Conservation (phyloP, 225 moss, liverwort and hornwort species). For the Climacium dendroides region DNA sequence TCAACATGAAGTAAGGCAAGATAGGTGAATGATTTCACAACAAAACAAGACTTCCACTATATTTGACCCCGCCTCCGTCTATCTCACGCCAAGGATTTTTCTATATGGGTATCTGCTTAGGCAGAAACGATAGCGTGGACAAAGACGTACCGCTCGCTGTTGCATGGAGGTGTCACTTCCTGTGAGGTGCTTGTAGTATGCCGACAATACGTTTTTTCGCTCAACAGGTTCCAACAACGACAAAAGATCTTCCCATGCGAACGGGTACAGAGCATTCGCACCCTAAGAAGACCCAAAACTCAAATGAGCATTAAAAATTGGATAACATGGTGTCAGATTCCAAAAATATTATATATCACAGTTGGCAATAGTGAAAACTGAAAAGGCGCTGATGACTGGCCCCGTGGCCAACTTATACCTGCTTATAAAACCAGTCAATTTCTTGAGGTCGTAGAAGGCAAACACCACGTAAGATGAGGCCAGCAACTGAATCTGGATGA, state of each 20-base stretch:
- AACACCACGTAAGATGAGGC: conserved; percentile 62
- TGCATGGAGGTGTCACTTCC: conserved; percentile 33
- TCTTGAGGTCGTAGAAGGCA: conserved; percentile 71
- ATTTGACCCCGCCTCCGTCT: not conserved
- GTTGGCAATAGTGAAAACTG: not conserved
- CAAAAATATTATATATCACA: not conserved
- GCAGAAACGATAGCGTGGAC: not conserved
- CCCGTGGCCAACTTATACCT: conserved; percentile 10
- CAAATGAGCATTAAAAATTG: not conserved
- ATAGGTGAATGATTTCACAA: not conserved
- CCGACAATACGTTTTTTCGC: conserved; percentile 29
- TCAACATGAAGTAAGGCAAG: not conserved
- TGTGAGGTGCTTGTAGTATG: conserved; percentile 60
- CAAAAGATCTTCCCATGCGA: conserved; percentile 51
- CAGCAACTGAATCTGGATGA: conserved; percentile 56
- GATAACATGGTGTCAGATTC: not conserved
- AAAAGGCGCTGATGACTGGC: not conserved
- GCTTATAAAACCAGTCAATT: conserved; percentile 78
- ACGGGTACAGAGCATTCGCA: conserved; percentile 60
- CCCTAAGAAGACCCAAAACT: conserved; percentile 17
- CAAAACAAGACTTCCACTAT: not conserved
- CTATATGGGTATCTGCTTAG: not conserved
- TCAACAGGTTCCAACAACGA: conserved; percentile 46
- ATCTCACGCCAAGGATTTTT: not conserved
- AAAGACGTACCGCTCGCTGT: conserved; percentile 39